phyloP scores from a whole-genome alignment of 2,329 filamentous ascomycete genomes.

The Capronia epimyces region DNA sequence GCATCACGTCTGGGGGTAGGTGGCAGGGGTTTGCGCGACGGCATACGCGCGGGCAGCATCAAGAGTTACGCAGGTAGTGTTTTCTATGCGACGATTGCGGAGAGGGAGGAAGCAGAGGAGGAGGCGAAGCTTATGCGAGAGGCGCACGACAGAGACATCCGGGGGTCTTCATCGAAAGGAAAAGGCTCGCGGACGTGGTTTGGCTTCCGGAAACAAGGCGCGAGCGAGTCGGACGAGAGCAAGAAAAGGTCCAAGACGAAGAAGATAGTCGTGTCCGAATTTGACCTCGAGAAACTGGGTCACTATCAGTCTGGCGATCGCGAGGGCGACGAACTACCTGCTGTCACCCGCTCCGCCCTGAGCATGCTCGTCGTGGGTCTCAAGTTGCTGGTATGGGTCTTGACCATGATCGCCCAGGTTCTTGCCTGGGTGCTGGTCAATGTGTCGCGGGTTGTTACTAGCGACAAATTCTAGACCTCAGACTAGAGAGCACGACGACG shows the following conservation, averaged over 20 bases:
- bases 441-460: conserved; percentile 38
- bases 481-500: background rate
- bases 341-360: conserved; percentile 34
- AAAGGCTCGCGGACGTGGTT: conserved; percentile 22
- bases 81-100: conserved; percentile 33
- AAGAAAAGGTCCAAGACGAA: conserved; percentile 26
- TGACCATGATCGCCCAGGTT: conserved; percentile 38
- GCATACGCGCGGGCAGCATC: conserved; percentile 31
- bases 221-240: background rate
- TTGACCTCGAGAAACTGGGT: conserved; percentile 44
- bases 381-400: conserved; percentile 35
- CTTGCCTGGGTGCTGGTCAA: conserved; percentile 40
- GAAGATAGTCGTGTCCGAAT: conserved; percentile 38
- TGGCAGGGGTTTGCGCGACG: conserved; percentile 21
- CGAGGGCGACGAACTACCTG: conserved; percentile 39
- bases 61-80: conserved; percentile 23
- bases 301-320: conserved; percentile 36
- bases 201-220: conserved; percentile 5
- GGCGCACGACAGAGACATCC: conserved; percentile 30
- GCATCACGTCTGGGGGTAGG: conserved; percentile 8
- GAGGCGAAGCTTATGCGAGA: conserved; percentile 36
- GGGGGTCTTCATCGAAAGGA: conserved; percentile 6
- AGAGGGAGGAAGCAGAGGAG: conserved; percentile 40
- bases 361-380: conserved; percentile 38
- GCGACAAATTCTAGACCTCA: conserved; percentile 37